A percentile compares a stretch with the other conserved stretches of the same genome.
Evolutionary conservation across 192 early-diverging fungal species (phyloP).

Genomic region (Backusella circina): DNA sequence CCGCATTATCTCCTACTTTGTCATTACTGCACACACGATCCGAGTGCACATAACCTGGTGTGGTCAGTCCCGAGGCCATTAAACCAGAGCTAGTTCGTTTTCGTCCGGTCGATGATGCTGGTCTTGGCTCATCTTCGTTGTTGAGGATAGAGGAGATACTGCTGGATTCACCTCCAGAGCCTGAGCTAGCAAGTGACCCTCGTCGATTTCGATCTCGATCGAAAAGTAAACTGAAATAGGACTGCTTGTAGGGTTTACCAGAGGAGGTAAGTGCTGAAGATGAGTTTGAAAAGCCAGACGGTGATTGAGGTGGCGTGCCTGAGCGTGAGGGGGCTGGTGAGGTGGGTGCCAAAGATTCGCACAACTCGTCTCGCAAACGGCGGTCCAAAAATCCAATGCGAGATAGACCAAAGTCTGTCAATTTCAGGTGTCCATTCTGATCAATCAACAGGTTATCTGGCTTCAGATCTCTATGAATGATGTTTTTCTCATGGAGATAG

Average conservation of each 20-base stretch:
- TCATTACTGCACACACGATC: background rate
- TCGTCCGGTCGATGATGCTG: background rate
- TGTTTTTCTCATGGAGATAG: constrained; percentile 72
- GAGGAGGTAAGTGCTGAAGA: background rate
- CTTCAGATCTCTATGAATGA: constrained; percentile 88
- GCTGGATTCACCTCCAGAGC: constrained; percentile 30
- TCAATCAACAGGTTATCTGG: constrained; percentile 86
- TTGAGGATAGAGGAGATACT: background rate
- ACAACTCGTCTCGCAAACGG: constrained; percentile 54
- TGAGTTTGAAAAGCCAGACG: constrained; percentile 14
- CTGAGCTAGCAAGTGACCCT: constrained; percentile 43
- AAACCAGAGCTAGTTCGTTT: constrained; percentile 6
- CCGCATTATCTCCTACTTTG: background rate
- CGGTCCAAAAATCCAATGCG: constrained; percentile 81
- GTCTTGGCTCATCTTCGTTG: background rate
- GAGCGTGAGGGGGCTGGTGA: constrained; percentile 30
- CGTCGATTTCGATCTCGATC: constrained; percentile 37
- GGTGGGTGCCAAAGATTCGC: constrained; percentile 4
- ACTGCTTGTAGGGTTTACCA: constrained; percentile 26
- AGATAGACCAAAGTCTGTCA: constrained; percentile 88
- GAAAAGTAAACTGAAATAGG: constrained; percentile 37
- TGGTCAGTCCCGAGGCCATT: background rate
- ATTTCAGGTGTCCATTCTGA: constrained; percentile 77
- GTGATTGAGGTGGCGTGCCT: constrained; percentile 28
- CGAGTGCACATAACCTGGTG: constrained; percentile 5